Conservation (phyloP, 352 stramenopile genomes). For the Peronospora belbahrii region DNA sequence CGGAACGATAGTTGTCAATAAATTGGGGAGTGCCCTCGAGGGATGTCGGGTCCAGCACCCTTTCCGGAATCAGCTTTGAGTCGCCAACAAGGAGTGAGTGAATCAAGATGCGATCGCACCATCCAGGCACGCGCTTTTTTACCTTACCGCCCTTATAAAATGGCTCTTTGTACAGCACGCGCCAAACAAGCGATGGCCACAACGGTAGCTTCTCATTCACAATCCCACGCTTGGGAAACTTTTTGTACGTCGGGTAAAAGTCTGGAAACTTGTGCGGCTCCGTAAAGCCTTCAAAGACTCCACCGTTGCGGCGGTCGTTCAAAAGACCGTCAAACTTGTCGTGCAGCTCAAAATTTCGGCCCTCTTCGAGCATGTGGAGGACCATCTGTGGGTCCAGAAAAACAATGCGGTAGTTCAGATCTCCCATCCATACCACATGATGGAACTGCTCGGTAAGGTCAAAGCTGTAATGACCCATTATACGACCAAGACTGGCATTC, state of each 20-base stretch:
- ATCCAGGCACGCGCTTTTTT: conserved; percentile 84
- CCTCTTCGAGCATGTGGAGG: conserved; percentile 71
- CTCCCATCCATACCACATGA: conserved; percentile 86
- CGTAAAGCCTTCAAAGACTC: conserved; percentile 74
- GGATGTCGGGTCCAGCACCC: conserved; percentile 53
- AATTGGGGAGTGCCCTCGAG: conserved; percentile 20
- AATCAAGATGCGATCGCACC: conserved; percentile 82
- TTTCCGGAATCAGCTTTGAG: conserved; percentile 72
- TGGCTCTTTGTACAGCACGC: conserved; percentile 80
- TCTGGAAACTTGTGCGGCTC: conserved; percentile 80
- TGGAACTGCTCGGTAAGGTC: conserved; percentile 85
- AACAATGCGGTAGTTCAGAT: conserved; percentile 86
- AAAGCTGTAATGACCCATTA: conserved; percentile 77
- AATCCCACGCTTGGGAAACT: conserved; percentile 61
- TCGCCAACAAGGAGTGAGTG: conserved; percentile 75
- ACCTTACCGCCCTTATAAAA: conserved; percentile 87
- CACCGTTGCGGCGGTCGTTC: conserved; percentile 62
- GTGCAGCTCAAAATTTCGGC: conserved; percentile 66
- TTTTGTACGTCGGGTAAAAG: conserved; percentile 89
- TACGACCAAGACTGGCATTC: conserved; percentile 62
- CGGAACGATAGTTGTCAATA: conserved; percentile 76
- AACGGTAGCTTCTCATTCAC: conserved; percentile 54
- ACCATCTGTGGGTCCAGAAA: conserved; percentile 65
- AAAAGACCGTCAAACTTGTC: conserved; percentile 81
- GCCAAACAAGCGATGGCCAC: conserved; percentile 74